Evolutionary conservation across 192 early-diverging fungal species (phyloP), one percentile per base, ranked within the genome.

Genomic region (Umbelopsis ramanniana): DNA sequence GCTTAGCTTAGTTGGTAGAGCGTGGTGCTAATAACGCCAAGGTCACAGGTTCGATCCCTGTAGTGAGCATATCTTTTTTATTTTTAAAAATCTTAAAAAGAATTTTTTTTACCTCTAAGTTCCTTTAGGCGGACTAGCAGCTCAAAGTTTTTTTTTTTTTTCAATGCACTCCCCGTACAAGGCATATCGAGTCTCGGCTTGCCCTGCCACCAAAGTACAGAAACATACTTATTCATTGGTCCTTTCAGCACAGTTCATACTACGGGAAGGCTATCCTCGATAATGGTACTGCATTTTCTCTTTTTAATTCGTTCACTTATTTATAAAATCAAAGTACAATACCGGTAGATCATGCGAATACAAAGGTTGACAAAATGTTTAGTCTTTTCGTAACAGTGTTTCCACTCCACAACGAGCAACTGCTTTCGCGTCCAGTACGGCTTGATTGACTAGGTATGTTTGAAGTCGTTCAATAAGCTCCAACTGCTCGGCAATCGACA

Each of bases 11-110:
- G 85, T 87, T 80, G 85, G 85, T 87, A 87, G 85, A 87, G 85
- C 85, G 85, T 87, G 66, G 85, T 87, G 85, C 85, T 87, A 87
- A 87, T 87, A 87, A 87, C 85, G 85, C 85, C 69, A 87, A 87
- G 85, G 85, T 80, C 74, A 70, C 54, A 70, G 53, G 74, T 70
- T 69, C 68, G 46, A 70, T 70, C 74, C 68, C 46, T 57, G 52
- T 70, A 69, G 74, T 69, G 69, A 70, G 69, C 55, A 70, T 33
- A 63, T 50, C 63, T 63, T 45, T 70, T 69, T 54, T 68, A 43
- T 43, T 29, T 29, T 29, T 29, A 29, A 29, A n/a, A n/a, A n/a
- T n/a, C n/a, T n/a, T n/a, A n/a, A n/a, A n/a, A n/a, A n/a, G n/a
- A n/a, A n/a, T 29, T 29, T 29, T 29, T 29, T 29, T 29, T 29